Evolutionary conservation across 2,329 filamentous ascomycete genomes (phyloP).

Genomic region (Periconia digitata): DNA sequence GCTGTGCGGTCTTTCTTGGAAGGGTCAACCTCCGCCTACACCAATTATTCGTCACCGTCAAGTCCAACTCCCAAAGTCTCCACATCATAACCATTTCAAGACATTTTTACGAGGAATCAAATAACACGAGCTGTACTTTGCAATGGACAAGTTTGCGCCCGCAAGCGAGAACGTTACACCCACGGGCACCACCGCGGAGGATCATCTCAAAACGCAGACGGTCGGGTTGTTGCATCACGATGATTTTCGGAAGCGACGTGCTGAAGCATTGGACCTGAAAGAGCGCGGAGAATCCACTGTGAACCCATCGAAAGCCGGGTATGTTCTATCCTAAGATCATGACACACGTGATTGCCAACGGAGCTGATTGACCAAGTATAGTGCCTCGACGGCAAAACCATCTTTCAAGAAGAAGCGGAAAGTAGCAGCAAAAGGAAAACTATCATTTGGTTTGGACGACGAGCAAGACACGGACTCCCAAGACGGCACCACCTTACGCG

Average conservation of each 20-base stretch:
- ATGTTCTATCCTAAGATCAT: too few species aligned
- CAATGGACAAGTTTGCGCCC: constrained; percentile 34
- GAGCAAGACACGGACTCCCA: constrained; percentile 58
- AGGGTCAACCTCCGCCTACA: constrained; percentile 1
- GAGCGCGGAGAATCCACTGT: constrained; percentile 70
- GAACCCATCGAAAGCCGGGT: constrained; percentile 62
- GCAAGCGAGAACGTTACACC: constrained; percentile 21
- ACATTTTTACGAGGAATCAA: too few species aligned
- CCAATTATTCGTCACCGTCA: too few species aligned
- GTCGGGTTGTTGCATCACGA: constrained; percentile 89
- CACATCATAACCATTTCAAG: too few species aligned
- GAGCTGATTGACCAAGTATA: constrained; percentile 60
- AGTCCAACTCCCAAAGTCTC: too few species aligned
- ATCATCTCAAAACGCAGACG: constrained; percentile 80
- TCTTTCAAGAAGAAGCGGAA: constrained; percentile 56
- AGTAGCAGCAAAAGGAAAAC: constrained; percentile 58
- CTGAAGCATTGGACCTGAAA: constrained; percentile 89
- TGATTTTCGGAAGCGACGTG: constrained; percentile 94
- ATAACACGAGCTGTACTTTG: not conserved
- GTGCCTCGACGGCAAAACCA: constrained; percentile 54
- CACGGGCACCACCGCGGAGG: constrained; percentile 66
- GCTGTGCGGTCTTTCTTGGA: constrained; percentile 4
- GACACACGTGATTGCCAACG: not conserved
- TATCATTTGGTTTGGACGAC: constrained; percentile 74
- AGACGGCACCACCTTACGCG: constrained; percentile 38